A percentile compares a stretch with the other conserved stretches of the same genome.
These are phyloP conservation scores for Cenococcum geophilum DNA, from an alignment of 495 filamentous ascomycete species.

Conservation along the genomic window DNA sequence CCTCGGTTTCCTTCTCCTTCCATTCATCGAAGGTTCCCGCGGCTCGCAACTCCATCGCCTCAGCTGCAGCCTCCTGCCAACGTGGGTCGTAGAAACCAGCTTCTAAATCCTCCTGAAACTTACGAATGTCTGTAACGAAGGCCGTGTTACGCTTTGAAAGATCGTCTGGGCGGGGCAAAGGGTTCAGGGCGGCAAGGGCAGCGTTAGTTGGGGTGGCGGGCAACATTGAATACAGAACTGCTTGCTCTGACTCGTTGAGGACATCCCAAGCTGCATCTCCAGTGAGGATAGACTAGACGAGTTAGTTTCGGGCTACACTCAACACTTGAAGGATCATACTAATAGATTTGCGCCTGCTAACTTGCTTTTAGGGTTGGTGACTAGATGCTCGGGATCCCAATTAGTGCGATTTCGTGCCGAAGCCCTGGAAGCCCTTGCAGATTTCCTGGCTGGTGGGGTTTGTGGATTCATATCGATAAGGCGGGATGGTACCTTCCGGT, in stretches of 20 bases:
- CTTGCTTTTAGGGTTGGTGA: neutral
- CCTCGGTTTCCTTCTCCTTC: conserved; percentile 1
- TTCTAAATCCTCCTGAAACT: neutral
- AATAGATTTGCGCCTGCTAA: no score
- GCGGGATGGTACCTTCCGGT: neutral
- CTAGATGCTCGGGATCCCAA: neutral
- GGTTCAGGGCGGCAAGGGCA: neutral
- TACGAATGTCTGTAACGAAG: neutral
- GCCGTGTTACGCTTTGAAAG: neutral
- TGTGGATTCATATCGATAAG: neutral
- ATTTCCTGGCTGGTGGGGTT: neutral
- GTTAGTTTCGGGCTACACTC: neutral
- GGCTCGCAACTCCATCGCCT: conserved; percentile 3
- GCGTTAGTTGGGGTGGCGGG: neutral
- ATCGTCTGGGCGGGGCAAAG: neutral
- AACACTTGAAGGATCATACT: neutral
- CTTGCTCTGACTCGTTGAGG: neutral
- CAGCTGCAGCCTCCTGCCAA: neutral
- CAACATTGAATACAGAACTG: neutral
- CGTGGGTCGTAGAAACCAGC: neutral
- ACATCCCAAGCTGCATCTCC: neutral
- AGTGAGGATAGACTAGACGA: neutral
- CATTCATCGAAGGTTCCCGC: conserved; percentile 1
- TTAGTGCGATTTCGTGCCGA: neutral
- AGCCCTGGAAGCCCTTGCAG: neutral